Base-by-base conservation (phyloP, 2,329 filamentous ascomycete genomes). In the Cladophialophora yegresii region DNA sequence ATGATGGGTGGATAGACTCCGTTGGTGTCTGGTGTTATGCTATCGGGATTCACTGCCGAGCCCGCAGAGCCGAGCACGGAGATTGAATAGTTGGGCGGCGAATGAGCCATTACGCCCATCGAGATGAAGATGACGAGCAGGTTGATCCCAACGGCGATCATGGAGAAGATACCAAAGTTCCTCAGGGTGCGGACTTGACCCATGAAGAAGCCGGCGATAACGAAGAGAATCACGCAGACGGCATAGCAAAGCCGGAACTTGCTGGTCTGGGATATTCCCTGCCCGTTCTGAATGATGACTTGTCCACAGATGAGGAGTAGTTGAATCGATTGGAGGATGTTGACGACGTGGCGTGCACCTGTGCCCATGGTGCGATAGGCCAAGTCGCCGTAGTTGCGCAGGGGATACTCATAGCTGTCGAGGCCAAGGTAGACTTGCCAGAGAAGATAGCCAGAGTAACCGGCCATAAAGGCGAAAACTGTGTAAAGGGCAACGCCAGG, bases 311-410 rank as follows among this genome's bases (percentile, higher is more conserved):
- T 72, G 20, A 73, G 67, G 16, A 75, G 71, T 32, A 84, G 74
- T 66, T 80, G 79, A 30, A 84, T 67, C 0, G 79, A 75, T 71
- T 84, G 82, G 2, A 82, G 73, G 54, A 81, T 62, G 69, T 84
- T 84, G 73, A 83, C 75, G 13, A 78, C 62, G 65, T 84, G 77
- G 12, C 82, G 80, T 22, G 78, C 75, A 64, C 71, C 75, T 13
- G 73, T 72, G 2, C 83, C 83, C 65, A 77, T 83, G 53, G 79
- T 73, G 32, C 82, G 78, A 72, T 80, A 83, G 61, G 78, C 80
- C 0, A 82, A 70, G 71, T 83, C 81, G 9, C 80, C 81, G 55
- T 80, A 83, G 71, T 77, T 80, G 47, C 76, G 76, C 16, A 79
- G 70, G 0, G 81, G 81, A 62, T 79, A 83, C 49, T 79, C 73